Base-by-base conservation (phyloP, 2,329 filamentous ascomycete species). In the Xylariaceae sp. region DNA sequence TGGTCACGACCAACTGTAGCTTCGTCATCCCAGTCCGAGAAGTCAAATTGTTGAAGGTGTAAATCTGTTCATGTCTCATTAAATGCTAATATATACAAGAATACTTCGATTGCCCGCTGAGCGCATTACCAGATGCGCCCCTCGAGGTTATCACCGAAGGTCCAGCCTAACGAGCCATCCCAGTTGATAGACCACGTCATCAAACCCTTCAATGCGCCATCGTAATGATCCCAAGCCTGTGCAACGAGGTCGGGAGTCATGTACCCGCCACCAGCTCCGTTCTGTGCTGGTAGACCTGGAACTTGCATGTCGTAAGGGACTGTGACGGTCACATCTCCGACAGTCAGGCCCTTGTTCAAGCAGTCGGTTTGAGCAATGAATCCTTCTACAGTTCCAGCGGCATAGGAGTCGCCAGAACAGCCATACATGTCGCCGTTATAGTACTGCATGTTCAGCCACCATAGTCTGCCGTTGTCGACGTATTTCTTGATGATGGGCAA, bases 161-260 rank as follows among this genome's bases (percentile, higher is more conserved):
- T 63, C 66, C 66, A 68, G 45, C 48, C 52, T 48, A 62, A 62
- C 11, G 66, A 66, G 10, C 64, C 66, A 42, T 68, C 66, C 66
- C 66, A 68, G 58, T 68, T 68, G 51, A 68, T 66, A 7, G 66
- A 68, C 66, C 66, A 68, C 2, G 66, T 68, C 66, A 68, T 68
- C 43, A 68, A 18, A 6, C 66, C 66, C 53, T 68, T 68, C 41
- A 68, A 58, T 17, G 54, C 44, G 9, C 64, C 65, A 32, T 53
- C 57, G 50, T 68, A 68, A 55, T 66, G 58, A 30, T 62, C 57
- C 60, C 59, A 62, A 9, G 63, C 65, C 48, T 67, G 55, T 0
- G 39, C 55, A 15, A 68, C 66, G 36, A 66, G 46, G 39, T 39
- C 49, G 6, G 66, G 55, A 2, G 58, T 46, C 66, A 68, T 66